A percentile compares a stretch with the other conserved stretches of the same genome.
Conservation (phyloP, 2,329 filamentous ascomycete genomes). For the Fusarium oxysporum region DNA sequence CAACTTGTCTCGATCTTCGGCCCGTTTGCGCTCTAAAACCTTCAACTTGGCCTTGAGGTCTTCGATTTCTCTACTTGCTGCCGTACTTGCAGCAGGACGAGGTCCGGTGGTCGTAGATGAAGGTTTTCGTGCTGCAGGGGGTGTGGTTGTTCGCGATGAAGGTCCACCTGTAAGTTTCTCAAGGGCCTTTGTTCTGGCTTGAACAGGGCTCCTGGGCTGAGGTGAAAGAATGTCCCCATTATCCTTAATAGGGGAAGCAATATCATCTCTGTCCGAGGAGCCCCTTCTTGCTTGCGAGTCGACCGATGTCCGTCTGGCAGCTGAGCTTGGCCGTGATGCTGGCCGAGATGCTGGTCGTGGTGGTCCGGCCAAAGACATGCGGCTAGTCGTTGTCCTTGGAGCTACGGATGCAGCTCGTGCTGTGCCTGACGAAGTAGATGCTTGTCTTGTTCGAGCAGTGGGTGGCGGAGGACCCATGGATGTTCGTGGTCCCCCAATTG, state of each 20-base stretch:
- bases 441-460: slow-evolving; percentile 57
- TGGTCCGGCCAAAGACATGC: slow-evolving; percentile 54
- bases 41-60: slow-evolving; percentile 89
- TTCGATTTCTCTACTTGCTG: slow-evolving; percentile 77
- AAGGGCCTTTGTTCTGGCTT: slow-evolving; percentile 62
- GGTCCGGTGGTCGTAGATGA: slow-evolving; percentile 45
- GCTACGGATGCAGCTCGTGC: slow-evolving; percentile 49
- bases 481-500: slow-evolving; percentile 64
- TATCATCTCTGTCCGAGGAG: slow-evolving; percentile 52
- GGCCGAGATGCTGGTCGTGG: slow-evolving; percentile 50
- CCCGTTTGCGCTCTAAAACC: slow-evolving; percentile 86
- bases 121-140: slow-evolving; percentile 49
- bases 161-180: slow-evolving; percentile 62
- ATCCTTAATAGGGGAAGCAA: slow-evolving; percentile 60
- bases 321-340: slow-evolving; percentile 52
- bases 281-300: slow-evolving; percentile 60
- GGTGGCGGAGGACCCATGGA: slow-evolving; percentile 76
- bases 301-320: slow-evolving; percentile 58
- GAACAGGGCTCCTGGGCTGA: slow-evolving; percentile 63
- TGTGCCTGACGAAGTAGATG: slow-evolving; percentile 57
- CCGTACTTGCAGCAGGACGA: slow-evolving; percentile 58
- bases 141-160: slow-evolving; percentile 45
- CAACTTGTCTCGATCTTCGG: slow-evolving; percentile 87
- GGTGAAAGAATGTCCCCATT: slow-evolving; percentile 63
- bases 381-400: slow-evolving; percentile 55